A percentile compares a stretch with the other conserved stretches of the same genome.
Evolutionary conservation across 345 rosid species (phyloP).

Genomic region (Pugionium dolabratum): DNA sequence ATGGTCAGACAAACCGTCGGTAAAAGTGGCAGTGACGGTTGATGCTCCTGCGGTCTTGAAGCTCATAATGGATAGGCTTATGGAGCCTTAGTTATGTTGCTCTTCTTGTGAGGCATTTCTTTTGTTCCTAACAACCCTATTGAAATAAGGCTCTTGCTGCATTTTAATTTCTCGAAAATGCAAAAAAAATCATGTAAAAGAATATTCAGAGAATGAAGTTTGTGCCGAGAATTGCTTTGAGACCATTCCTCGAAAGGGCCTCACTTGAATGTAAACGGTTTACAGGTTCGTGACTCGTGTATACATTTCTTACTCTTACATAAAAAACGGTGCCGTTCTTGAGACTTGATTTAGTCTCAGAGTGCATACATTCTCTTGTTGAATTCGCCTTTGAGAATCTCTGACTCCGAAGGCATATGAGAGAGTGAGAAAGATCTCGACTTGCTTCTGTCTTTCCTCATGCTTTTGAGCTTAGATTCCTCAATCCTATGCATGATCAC

Average conservation of each 20-base stretch:
- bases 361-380: slow-evolving; percentile 54
- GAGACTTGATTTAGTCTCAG: slow-evolving; percentile 30
- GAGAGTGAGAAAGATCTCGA: slow-evolving; percentile 73
- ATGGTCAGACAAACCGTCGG: slow-evolving; percentile 73
- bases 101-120: not conserved
- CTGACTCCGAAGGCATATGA: slow-evolving; percentile 58
- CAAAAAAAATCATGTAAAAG: too few relatives aligned
- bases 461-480: slow-evolving; percentile 64
- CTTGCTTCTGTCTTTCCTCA: slow-evolving; percentile 68
- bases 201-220: not conserved
- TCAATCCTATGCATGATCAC: slow-evolving; percentile 72
- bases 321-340: not conserved
- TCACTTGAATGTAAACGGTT: slow-evolving; percentile 19
- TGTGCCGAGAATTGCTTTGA: slow-evolving; percentile 9
- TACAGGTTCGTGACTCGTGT: slow-evolving; percentile 11
- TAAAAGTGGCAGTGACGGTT: slow-evolving; percentile 88
- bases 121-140: not conserved
- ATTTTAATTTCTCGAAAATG: too few relatives aligned
- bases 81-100: slow-evolving; percentile 39
- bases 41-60: slow-evolving; percentile 70
- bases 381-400: slow-evolving; percentile 58
- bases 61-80: slow-evolving; percentile 82
- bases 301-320: slow-evolving; percentile 32
- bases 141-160: not conserved
- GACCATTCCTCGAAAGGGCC: slow-evolving; percentile 10